Base-by-base conservation (phyloP, 495 filamentous ascomycete species). In the Aspergillus wentii region DNA sequence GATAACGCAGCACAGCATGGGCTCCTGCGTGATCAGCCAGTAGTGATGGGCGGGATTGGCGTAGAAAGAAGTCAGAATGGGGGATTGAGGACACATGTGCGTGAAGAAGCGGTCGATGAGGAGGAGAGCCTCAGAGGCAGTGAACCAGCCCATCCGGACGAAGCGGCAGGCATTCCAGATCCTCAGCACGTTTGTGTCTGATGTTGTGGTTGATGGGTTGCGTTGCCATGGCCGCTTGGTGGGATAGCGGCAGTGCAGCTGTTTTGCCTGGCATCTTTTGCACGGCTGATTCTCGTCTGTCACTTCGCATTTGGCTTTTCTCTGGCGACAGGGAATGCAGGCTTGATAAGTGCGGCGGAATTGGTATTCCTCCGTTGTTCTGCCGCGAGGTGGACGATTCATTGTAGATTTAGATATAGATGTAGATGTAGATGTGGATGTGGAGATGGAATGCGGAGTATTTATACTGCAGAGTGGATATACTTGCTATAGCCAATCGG, bases 101-200 rank as follows among this genome's bases (percentile, higher is more conserved):
- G 43, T 40, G 44, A 61, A 67, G 43, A 67, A 69, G 2, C 56
- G 52, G 10, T 25, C 22, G 6, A 25, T 25, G 5, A 25, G 22
- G 22, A 25, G 10, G 16, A 54, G 43, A 6, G 62, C 64, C 33
- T 68, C 64, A 13, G 56, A 46, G n/a, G 62, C 62, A 13, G 58
- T 54, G 35, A 68, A 60, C 62, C 60, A 66, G 3, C 62, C 62
- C 56, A 61, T 64, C 32, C 59, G 59, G 13, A 69, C 65, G 36
- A 59, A 69, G n/a, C 61, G 51, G 42, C 57, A 64, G 2, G 51
- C 48, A 34, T 56, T 56, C 64, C 62, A 68, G 3, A 64, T 41
- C 19, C 41, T 46, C 5, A 66, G 40, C 3, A 55, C 48, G 19
- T 57, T 47, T 10, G 41, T 33, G 6, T 48, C 42, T 4, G 17